Evolutionary conservation across 768 basidiomycete species (phyloP).

Genomic region (Boletus subcaerulescens): DNA sequence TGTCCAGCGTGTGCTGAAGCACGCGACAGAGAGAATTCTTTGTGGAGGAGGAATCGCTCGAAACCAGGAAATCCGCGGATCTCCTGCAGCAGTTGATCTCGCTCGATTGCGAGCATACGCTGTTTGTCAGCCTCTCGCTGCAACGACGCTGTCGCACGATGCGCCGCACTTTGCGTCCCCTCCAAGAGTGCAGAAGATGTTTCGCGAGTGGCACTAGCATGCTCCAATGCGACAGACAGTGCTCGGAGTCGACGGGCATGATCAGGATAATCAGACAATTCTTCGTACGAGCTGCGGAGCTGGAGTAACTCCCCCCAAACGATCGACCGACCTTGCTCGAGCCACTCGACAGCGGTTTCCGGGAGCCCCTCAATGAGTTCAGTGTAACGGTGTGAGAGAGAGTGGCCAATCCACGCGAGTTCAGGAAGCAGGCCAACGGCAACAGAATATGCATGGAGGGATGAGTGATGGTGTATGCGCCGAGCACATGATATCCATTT

Average conservation of each 20-base stretch:
- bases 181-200: not conserved
- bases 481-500: not conserved
- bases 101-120: not conserved
- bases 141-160: not conserved
- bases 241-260: not conserved
- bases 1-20: not conserved
- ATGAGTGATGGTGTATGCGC: not conserved
- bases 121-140: not conserved
- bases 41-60: not conserved
- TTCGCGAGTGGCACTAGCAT: not conserved
- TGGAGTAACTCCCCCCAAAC: not conserved
- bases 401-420: not conserved
- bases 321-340: slow-evolving; percentile 10
- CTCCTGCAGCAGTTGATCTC: not conserved
- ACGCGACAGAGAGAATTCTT: not conserved
- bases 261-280: slow-evolving; percentile 1
- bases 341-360: slow-evolving; percentile 8
- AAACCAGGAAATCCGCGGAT: not conserved
- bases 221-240: not conserved
- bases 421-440: not conserved
- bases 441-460: not conserved
- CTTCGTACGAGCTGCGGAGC: slow-evolving; percentile 1
- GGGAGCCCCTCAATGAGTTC: not conserved
- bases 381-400: not conserved
- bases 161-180: not conserved